phyloP scores from a whole-genome alignment of 2,329 filamentous ascomycete species.

The Sporothrix schenckii region DNA sequence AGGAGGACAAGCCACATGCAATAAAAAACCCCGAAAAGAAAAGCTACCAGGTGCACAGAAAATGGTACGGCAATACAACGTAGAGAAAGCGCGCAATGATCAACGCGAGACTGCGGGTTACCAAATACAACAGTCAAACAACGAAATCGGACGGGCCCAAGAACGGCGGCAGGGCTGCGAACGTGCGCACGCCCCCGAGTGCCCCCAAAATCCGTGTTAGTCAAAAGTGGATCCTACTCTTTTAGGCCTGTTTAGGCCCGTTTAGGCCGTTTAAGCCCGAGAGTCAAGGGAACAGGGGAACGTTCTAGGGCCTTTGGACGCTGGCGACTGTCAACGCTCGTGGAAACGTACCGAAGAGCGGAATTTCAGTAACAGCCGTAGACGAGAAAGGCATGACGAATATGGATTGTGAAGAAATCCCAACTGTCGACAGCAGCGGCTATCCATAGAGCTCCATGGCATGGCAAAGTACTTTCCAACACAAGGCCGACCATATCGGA shows the following conservation, averaged over 20 bases:
- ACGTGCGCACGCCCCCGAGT: background rate
- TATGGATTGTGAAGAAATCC: no score
- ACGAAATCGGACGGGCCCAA: background rate
- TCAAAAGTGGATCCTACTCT: background rate
- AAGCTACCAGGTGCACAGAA: background rate
- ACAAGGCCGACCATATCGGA: background rate
- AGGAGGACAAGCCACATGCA: background rate
- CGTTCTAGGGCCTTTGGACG: background rate
- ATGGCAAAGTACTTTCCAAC: no score
- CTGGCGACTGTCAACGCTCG: background rate
- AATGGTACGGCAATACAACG: background rate
- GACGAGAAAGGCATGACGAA: background rate
- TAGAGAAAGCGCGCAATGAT: background rate
- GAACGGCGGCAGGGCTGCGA: background rate
- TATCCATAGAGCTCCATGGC: no score
- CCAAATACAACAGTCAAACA: background rate
- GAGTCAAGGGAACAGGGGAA: background rate
- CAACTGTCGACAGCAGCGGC: background rate
- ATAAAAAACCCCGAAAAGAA: background rate
- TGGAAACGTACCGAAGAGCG: background rate
- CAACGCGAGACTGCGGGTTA: conserved; percentile 14
- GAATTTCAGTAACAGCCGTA: background rate
- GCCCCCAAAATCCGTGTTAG: conserved; percentile 19
- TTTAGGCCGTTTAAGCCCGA: background rate
- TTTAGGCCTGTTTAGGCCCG: conserved; percentile 3